These are phyloP conservation scores for Lasiosphaeris hirsuta DNA, from an alignment of 495 filamentous ascomycete genomes.

Conservation along the genomic window DNA sequence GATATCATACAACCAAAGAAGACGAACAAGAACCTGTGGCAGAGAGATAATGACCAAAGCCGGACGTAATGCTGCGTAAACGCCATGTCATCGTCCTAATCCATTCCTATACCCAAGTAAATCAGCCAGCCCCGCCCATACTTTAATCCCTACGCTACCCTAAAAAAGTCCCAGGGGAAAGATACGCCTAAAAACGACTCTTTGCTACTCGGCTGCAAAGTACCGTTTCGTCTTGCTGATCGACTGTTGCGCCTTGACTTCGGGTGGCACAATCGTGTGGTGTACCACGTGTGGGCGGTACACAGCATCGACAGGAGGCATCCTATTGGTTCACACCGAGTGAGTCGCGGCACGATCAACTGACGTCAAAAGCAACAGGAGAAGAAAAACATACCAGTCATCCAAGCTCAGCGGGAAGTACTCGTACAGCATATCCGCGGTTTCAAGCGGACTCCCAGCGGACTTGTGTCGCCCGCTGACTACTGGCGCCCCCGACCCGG, in stretches of 20 bases:
- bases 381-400: slow-evolving; percentile 59
- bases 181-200: not conserved
- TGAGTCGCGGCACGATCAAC: not conserved
- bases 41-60: too few species aligned
- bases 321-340: slow-evolving; percentile 35
- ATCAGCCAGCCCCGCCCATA: not conserved
- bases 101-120: not conserved
- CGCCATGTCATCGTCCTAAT: too few species aligned
- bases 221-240: slow-evolving; percentile 75
- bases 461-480: slow-evolving; percentile 26
- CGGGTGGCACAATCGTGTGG: slow-evolving; percentile 73
- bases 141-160: not conserved
- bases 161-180: not conserved
- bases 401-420: slow-evolving; percentile 87
- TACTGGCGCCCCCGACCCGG: slow-evolving; percentile 32
- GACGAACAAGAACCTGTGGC: too few species aligned
- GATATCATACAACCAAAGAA: too few species aligned
- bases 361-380: not conserved
- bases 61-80: too few species aligned
- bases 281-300: slow-evolving; percentile 93
- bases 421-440: slow-evolving; percentile 79
- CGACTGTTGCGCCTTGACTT: slow-evolving; percentile 67
- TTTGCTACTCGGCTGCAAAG: slow-evolving; percentile 54
- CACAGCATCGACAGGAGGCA: slow-evolving; percentile 85
- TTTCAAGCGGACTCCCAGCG: slow-evolving; percentile 60